Conservation (phyloP, 2,329 filamentous ascomycete genomes). For the Rutstroemia sydowiana region DNA sequence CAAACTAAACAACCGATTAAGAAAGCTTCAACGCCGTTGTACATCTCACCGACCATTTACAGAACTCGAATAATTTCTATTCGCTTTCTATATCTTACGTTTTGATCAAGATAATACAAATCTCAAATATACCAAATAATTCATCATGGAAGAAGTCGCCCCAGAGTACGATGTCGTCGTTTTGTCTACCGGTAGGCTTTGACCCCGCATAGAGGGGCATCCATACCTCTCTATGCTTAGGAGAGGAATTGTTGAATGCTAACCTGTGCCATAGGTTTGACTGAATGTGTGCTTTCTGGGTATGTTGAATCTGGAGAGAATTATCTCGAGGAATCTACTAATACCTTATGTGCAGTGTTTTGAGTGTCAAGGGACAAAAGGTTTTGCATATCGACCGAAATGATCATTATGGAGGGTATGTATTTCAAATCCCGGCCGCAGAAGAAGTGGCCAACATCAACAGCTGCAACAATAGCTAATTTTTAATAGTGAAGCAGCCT, state of each 20-base stretch:
- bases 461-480: neutral
- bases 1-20: conserved; percentile 10
- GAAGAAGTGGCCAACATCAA: conserved; percentile 23
- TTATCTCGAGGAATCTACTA: neutral
- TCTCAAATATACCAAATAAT: conserved; percentile 23
- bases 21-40: conserved; percentile 8
- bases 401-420: conserved; percentile 92
- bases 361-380: conserved; percentile 98
- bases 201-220: conserved; percentile 34
- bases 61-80: neutral
- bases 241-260: conserved; percentile 12
- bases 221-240: conserved; percentile 4
- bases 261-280: conserved; percentile 62
- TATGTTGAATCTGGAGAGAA: conserved; percentile 38
- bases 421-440: conserved; percentile 10
- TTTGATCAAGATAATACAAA: neutral
- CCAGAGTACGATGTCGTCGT: conserved; percentile 98
- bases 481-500: conserved; percentile 72
- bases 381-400: conserved; percentile 98
- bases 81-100: neutral
- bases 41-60: conserved; percentile 20
- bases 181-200: conserved; percentile 78
- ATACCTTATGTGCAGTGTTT: conserved; percentile 50
- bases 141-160: conserved; percentile 88
- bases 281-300: conserved; percentile 98